Percentiles rank a stretch among this genome's conserved stretches.
phyloP scores from a whole-genome alignment of 805 yeast genomes.

The Myxozyma vanderwaltii region DNA sequence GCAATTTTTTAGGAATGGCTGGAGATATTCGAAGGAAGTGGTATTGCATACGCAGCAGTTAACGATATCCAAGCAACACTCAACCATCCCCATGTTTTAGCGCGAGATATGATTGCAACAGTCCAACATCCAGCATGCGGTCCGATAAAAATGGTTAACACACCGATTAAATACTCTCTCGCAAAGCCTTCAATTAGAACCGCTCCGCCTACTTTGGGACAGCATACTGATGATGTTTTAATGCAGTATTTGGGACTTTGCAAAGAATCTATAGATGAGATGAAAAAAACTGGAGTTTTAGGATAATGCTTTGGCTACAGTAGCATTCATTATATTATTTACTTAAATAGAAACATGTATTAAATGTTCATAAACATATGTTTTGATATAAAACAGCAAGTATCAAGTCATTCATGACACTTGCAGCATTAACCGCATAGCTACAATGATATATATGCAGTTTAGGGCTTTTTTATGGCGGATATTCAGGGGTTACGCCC shows the following conservation, averaged over 20 bases:
- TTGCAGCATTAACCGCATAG: not conserved
- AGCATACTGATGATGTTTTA: slow-evolving; percentile 45
- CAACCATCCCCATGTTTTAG: slow-evolving; percentile 43
- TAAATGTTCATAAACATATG: too few relatives aligned
- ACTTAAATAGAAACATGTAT: too few relatives aligned
- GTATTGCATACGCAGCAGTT: slow-evolving; percentile 48
- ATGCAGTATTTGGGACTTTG: slow-evolving; percentile 20
- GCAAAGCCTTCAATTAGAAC: slow-evolving; percentile 42
- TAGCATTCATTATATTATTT: not conserved
- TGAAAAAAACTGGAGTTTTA: slow-evolving; percentile 38
- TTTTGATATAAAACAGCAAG: too few relatives aligned
- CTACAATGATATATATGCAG: not conserved
- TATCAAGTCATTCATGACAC: too few relatives aligned
- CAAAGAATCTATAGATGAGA: slow-evolving; percentile 35
- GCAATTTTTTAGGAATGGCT: slow-evolving; percentile 41
- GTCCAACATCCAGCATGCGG: slow-evolving; percentile 46
- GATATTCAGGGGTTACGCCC: not conserved
- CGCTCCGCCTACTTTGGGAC: slow-evolving; percentile 47
- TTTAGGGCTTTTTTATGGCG: not conserved
- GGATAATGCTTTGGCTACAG: slow-evolving; percentile 1
- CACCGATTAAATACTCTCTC: slow-evolving; percentile 46
- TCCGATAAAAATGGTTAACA: slow-evolving; percentile 43
- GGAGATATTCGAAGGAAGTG: slow-evolving; percentile 39
- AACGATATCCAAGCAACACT: slow-evolving; percentile 46
- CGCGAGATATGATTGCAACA: slow-evolving; percentile 44